Percentiles rank a stretch among this genome's conserved stretches.
These are phyloP conservation scores for Alternaria rosae DNA, from an alignment of 2,329 filamentous ascomycete genomes.

Conservation along the genomic window DNA sequence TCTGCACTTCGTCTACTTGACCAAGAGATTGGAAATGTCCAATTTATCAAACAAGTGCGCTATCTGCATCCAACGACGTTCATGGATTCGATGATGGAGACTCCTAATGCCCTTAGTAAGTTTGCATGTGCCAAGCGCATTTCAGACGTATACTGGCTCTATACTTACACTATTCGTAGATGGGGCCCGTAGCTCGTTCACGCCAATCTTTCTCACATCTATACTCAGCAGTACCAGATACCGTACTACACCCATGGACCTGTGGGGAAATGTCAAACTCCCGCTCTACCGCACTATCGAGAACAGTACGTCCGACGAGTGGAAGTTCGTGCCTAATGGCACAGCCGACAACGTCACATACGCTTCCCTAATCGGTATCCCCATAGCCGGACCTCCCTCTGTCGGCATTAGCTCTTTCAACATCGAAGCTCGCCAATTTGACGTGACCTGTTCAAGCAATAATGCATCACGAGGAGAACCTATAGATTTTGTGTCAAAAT, in stretches of 20 bases:
- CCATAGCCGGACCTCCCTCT: slow-evolving; percentile 16
- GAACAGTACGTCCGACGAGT: slow-evolving; percentile 26
- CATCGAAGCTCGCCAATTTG: slow-evolving; percentile 37
- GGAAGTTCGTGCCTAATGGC: slow-evolving; percentile 23
- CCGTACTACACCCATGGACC: slow-evolving; percentile 30
- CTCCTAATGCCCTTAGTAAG: slow-evolving; percentile 16
- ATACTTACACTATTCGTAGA: not conserved
- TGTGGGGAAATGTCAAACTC: slow-evolving; percentile 41
- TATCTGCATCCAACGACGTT: slow-evolving; percentile 29
- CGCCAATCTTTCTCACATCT: slow-evolving; percentile 31
- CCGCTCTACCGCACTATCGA: slow-evolving; percentile 33
- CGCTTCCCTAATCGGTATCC: slow-evolving; percentile 38
- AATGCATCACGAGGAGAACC: slow-evolving; percentile 2
- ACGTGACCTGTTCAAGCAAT: slow-evolving; percentile 34
- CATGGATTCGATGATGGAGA: slow-evolving; percentile 15
- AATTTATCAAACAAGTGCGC: slow-evolving; percentile 18
- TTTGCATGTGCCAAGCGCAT: not conserved
- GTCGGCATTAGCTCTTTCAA: slow-evolving; percentile 23
- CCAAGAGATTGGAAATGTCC: slow-evolving; percentile 19
- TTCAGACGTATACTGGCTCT: not conserved
- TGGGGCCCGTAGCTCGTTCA: slow-evolving; percentile 27
- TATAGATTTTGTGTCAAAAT: slow-evolving; percentile 12
- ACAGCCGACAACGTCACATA: slow-evolving; percentile 26
- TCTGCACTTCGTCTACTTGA: slow-evolving; percentile 36
- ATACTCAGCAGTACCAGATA: slow-evolving; percentile 35